Base-by-base conservation (phyloP, 176 grass and related monocot species). In the Pontederia crassipes region DNA sequence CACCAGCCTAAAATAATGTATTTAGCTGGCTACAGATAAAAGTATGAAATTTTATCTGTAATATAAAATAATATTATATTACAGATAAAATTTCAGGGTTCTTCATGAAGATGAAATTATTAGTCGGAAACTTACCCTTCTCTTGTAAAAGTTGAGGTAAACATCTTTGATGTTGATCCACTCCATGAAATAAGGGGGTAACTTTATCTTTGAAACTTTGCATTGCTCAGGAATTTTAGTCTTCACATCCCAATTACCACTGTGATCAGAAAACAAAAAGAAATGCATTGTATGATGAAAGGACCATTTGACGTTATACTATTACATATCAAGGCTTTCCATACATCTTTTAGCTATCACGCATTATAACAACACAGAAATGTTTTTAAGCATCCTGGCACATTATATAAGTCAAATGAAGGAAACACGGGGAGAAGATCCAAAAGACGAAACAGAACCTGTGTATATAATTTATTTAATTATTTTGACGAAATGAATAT, bases 181-280 rank as follows among this genome's bases (percentile, higher is more conserved):
- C 58, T 96, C 83, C 86, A 80, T 87, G 66, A 96, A 87, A 65
- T 87, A 96, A 78, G 75, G 48, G 57, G 86, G 83, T 52, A 84
- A 63, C 46, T 90, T 90, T 59, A 96, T 67, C 72, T 82, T 82
- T 65, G 80, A 90, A 87, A 82, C 72, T 61, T 68, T 79, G 75
- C 91, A 90, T 46, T 96, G 86, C 70, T 96, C 83, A 63, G 86
- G 91, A 58, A 96, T 55, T 69, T 96, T 96, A 9, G 83, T 96
- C 83, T 96, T 96, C 78, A 96, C 59, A 87, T 96, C 91, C 86
- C 81, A 90, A 72, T 96, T 90, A 14, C 91, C 91, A 80, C 91
- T 90, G 62, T 53, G 28, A 80, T 61, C 74, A 72, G 63, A 29
- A 11, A 69, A 17, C 62, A 78, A 74, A 29, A 57, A 65, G 52